Evolutionary conservation across 345 rosid genomes (phyloP).

Genomic region (Citrus sp.): DNA sequence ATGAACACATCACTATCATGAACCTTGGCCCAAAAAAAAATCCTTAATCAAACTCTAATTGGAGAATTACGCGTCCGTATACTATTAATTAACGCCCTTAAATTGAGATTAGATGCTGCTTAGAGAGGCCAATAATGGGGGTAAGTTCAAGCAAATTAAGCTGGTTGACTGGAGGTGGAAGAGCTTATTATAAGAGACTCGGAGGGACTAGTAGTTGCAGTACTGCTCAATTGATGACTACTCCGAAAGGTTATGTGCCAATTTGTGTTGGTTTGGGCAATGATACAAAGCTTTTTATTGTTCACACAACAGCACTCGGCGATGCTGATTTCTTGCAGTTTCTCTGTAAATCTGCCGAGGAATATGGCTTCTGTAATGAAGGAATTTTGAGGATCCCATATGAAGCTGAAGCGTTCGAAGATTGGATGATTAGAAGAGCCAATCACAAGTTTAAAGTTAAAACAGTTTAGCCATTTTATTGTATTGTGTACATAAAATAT

Average conservation of each 20-base stretch:
- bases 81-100: neutral
- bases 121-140: neutral
- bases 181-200: neutral
- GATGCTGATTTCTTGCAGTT: constrained; percentile 33
- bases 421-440: constrained; percentile 20
- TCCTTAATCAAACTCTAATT: neutral
- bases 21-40: too few species aligned
- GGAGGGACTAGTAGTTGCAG: neutral
- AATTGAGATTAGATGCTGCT: neutral
- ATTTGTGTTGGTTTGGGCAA: constrained; percentile 23
- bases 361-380: constrained; percentile 30
- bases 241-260: constrained; percentile 36
- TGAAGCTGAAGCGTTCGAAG: constrained; percentile 35
- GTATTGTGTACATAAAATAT: too few species aligned
- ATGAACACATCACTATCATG: neutral
- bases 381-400: constrained; percentile 35
- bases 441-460: constrained; percentile 16
- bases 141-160: constrained; percentile 19
- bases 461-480: neutral
- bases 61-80: too few species aligned
- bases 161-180: constrained; percentile 1
- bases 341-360: constrained; percentile 37
- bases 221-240: neutral
- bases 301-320: constrained; percentile 24
- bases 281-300: constrained; percentile 20